These are phyloP conservation scores for Platanus orientalis DNA, from an alignment of 164 flowering plant species.

Conservation along the genomic window DNA sequence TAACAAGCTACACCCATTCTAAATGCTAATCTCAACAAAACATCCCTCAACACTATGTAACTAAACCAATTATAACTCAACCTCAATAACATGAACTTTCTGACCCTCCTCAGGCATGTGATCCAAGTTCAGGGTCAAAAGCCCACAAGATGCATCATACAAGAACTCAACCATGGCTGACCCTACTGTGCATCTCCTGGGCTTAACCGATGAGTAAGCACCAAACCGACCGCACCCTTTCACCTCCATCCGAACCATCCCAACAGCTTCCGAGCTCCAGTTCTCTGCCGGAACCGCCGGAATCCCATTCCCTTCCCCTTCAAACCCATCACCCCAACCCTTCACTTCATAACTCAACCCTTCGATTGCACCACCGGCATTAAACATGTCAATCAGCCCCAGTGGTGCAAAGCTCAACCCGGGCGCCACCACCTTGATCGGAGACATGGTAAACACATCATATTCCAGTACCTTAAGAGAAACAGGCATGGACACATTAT, in stretches of 20 bases:
- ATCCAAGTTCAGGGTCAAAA: constrained; percentile 43
- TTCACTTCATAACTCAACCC: constrained; percentile 20
- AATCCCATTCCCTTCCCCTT: constrained; percentile 4
- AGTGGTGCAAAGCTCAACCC: constrained; percentile 70
- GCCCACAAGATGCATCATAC: constrained; percentile 53
- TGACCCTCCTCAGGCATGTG: constrained; percentile 43
- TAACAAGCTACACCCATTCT: too few species aligned
- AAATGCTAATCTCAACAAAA: too few species aligned
- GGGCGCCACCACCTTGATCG: constrained; percentile 47
- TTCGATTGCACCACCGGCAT: constrained; percentile 33
- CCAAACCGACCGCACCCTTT: constrained; percentile 88
- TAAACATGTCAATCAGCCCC: constrained; percentile 37
- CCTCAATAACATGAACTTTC: constrained; percentile 39
- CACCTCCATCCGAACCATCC: constrained; percentile 35
- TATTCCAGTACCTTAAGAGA: constrained; percentile 69
- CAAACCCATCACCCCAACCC: constrained; percentile 2
- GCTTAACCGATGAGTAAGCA: constrained; percentile 63
- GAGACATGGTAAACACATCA: constrained; percentile 65
- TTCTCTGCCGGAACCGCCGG: constrained; percentile 13
- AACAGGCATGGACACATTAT: constrained; percentile 49
- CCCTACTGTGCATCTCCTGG: constrained; percentile 53
- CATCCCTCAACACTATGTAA: too few species aligned
- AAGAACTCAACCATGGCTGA: constrained; percentile 35
- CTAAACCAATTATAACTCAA: constrained; percentile 51
- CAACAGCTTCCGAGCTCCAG: constrained; percentile 12